Conservation (phyloP, 345 rosid genomes). For the Erysimum cheiranthoides region DNA sequence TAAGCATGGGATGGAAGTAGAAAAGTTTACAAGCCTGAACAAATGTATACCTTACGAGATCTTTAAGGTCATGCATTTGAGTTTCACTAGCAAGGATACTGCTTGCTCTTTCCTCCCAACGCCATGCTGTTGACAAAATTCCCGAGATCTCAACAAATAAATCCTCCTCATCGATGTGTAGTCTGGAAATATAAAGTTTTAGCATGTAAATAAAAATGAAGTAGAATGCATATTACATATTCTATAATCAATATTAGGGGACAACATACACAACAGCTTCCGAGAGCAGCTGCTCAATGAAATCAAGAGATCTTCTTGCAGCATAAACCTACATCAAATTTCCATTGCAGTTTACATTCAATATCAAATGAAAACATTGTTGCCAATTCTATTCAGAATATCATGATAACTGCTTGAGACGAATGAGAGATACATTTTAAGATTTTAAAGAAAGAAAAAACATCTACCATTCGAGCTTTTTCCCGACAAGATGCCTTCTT, state of each 20-base stretch:
- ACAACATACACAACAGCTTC: constrained; percentile 70
- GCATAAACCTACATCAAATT: constrained; percentile 57
- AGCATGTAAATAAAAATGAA: constrained; percentile 1
- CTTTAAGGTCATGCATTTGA: constrained; percentile 74
- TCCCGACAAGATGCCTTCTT: constrained; percentile 85
- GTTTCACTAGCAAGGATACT: constrained; percentile 57
- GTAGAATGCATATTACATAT: constrained; percentile 1
- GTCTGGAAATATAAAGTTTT: constrained; percentile 52
- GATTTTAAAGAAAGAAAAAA: neutral
- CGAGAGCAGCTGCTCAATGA: constrained; percentile 59
- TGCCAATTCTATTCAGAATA: neutral
- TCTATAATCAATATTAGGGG: constrained; percentile 27
- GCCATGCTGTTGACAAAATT: constrained; percentile 59
- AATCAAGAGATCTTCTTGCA: constrained; percentile 60
- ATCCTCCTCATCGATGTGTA: constrained; percentile 69
- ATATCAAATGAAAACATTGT: neutral
- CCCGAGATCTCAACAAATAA: constrained; percentile 58
- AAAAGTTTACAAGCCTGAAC: neutral
- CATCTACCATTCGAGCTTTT: constrained; percentile 69
- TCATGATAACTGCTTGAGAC: neutral
- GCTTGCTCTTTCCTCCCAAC: constrained; percentile 80
- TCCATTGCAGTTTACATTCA: constrained; percentile 25
- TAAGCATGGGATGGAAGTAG: constrained; percentile 11
- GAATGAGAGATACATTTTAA: constrained; percentile 15
- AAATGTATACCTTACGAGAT: constrained; percentile 64